phyloP scores from a whole-genome alignment of 2,329 filamentous ascomycete species.

The Botrytis medusae region DNA sequence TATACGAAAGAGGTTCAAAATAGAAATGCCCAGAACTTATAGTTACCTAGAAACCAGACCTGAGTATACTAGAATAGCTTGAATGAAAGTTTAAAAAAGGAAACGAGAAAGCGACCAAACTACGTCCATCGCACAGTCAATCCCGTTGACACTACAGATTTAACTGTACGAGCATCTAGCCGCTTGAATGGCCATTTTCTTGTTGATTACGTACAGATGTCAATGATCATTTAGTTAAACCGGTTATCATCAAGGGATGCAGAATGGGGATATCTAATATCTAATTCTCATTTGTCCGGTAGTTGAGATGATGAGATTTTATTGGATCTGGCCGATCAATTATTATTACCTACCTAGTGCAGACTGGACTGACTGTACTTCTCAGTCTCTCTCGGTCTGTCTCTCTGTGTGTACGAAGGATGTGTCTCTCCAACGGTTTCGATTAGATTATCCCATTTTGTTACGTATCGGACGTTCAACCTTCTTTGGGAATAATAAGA shows the following conservation, averaged over 20 bases:
- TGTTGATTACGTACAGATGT: slow-evolving; percentile 1
- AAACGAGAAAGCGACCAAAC: not conserved
- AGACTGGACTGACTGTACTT: not conserved
- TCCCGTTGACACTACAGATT: slow-evolving; percentile 1
- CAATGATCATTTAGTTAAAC: not conserved
- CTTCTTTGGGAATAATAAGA: slow-evolving; percentile 6
- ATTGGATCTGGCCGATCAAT: not conserved
- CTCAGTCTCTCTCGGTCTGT: not conserved
- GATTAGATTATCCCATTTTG: not conserved
- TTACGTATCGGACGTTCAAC: not conserved
- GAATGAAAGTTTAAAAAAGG: not conserved
- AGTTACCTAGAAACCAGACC: not conserved
- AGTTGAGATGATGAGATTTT: not conserved
- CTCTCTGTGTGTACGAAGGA: not conserved
- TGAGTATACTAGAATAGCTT: not conserved
- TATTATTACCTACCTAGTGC: not conserved
- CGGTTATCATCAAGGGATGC: not conserved
- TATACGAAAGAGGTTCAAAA: not conserved
- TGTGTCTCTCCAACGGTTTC: not conserved
- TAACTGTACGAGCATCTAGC: slow-evolving; percentile 3
- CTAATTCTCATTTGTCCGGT: slow-evolving; percentile 8
- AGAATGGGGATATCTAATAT: not conserved
- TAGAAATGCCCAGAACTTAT: not conserved
- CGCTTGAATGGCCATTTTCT: not conserved
- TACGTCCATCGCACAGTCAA: not conserved